phyloP scores from a whole-genome alignment of 2,329 filamentous ascomycete genomes.

The Trichoderma oligosporum region DNA sequence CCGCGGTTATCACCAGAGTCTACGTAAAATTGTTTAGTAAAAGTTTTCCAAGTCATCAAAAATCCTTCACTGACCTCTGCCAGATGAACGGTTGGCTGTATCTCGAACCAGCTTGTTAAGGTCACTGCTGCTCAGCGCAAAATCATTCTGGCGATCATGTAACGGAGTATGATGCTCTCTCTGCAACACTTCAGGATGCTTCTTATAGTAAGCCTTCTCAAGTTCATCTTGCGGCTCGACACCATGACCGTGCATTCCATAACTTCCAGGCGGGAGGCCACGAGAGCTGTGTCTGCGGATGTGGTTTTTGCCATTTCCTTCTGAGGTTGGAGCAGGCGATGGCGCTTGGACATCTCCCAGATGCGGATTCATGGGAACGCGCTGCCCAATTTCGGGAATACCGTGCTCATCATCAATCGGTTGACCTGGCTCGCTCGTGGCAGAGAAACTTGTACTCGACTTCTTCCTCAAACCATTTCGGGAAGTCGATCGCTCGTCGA shows the following conservation, averaged over 20 bases:
- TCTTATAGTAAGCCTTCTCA: constrained; percentile 87
- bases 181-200: constrained; percentile 76
- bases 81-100: constrained; percentile 54
- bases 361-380: constrained; percentile 89
- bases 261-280: constrained; percentile 76
- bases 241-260: constrained; percentile 87
- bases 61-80: constrained; percentile 30
- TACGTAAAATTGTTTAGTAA: constrained; percentile 33
- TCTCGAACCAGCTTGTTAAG: constrained; percentile 84
- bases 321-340: constrained; percentile 62
- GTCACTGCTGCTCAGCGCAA: constrained; percentile 83
- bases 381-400: constrained; percentile 86
- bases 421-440: constrained; percentile 46
- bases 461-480: constrained; percentile 58
- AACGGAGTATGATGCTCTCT: constrained; percentile 64
- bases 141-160: constrained; percentile 61
- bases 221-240: constrained; percentile 72
- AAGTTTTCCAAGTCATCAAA: background rate
- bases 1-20: constrained; percentile 61
- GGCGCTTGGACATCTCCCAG: constrained; percentile 96
- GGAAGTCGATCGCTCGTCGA: constrained; percentile 46
- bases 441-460: constrained; percentile 55
- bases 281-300: constrained; percentile 69
- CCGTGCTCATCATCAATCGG: constrained; percentile 72
- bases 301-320: constrained; percentile 52